Conservation (phyloP, 2,329 filamentous ascomycete species). For the Ophiostoma sp. region DNA sequence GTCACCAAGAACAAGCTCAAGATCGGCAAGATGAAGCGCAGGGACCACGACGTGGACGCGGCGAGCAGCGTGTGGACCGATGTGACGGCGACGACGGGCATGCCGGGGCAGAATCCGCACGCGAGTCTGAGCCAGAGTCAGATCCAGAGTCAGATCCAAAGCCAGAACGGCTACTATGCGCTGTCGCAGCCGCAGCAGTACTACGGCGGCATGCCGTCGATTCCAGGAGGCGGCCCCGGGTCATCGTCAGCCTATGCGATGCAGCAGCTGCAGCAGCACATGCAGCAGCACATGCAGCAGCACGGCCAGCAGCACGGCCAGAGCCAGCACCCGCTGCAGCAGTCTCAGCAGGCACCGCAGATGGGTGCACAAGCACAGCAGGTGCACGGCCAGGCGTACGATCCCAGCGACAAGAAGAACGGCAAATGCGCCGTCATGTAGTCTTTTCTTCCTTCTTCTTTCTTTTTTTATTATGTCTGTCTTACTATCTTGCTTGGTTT, state of each 20-base stretch:
- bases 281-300: constrained; percentile 22
- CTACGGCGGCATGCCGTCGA: constrained; percentile 20
- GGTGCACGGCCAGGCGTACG: neutral
- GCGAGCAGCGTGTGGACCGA: constrained; percentile 45
- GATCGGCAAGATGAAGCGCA: neutral
- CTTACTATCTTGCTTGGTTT: neutral
- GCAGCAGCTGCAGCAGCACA: constrained; percentile 25
- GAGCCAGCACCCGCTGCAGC: constrained; percentile 14
- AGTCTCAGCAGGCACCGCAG: neutral
- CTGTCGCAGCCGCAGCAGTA: constrained; percentile 18
- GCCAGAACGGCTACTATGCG: neutral
- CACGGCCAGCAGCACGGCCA: constrained; percentile 20
- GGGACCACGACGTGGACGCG: constrained; percentile 24
- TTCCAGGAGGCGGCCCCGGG: constrained; percentile 20
- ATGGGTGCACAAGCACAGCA: neutral
- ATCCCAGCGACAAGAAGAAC: constrained; percentile 1
- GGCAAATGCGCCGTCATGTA: constrained; percentile 26
- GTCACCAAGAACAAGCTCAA: neutral
- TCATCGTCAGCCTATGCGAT: constrained; percentile 26
- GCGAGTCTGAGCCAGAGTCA: no score
- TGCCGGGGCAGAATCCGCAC: neutral
- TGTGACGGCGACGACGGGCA: constrained; percentile 33
- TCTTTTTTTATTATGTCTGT: neutral
- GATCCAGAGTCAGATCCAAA: no score
- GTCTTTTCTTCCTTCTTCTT: neutral